Conservation (phyloP, 2,329 filamentous ascomycete genomes). For the Fusarium zealandicum region DNA sequence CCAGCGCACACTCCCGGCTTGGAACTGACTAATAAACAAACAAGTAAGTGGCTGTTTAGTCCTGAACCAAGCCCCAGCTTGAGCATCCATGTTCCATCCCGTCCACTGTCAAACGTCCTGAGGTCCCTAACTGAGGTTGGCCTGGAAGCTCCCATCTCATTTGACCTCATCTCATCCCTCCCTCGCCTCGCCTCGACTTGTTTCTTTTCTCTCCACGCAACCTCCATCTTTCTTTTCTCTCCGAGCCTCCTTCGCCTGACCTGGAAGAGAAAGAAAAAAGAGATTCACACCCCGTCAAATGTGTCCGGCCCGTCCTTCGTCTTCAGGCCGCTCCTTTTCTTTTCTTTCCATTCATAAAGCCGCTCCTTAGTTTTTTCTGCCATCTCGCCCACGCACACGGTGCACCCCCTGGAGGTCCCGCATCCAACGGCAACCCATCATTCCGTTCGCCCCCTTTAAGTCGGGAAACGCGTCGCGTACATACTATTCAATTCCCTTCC, state of each 20-base stretch:
- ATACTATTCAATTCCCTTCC: conserved; percentile 23
- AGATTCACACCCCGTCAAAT: conserved; percentile 40
- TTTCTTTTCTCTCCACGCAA: conserved; percentile 18
- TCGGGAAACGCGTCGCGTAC: conserved; percentile 47
- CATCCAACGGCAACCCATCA: conserved; percentile 32
- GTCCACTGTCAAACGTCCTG: conserved; percentile 27
- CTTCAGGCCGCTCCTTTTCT: conserved; percentile 38
- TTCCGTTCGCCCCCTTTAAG: conserved; percentile 40
- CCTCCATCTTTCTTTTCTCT: conserved; percentile 8
- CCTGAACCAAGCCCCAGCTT: conserved; percentile 11
- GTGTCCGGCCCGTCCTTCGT: conserved; percentile 40
- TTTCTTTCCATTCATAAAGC: conserved; percentile 38
- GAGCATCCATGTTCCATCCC: conserved; percentile 24
- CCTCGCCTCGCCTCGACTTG: conserved; percentile 19
- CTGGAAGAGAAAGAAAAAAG: background rate
- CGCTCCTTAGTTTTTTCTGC: conserved; percentile 25
- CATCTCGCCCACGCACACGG: conserved; percentile 18
- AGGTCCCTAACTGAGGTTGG: conserved; percentile 7
- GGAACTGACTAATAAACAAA: conserved; percentile 26
- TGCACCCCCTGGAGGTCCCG: conserved; percentile 36
- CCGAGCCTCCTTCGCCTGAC: background rate
- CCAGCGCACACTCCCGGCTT: conserved; percentile 18
- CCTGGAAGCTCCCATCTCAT: conserved; percentile 29
- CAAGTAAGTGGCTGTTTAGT: conserved; percentile 12
- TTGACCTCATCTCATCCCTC: conserved; percentile 21